Evolutionary conservation across 108 stramenopile species (phyloP).

Genomic region (Discostella stelligeroides): DNA sequence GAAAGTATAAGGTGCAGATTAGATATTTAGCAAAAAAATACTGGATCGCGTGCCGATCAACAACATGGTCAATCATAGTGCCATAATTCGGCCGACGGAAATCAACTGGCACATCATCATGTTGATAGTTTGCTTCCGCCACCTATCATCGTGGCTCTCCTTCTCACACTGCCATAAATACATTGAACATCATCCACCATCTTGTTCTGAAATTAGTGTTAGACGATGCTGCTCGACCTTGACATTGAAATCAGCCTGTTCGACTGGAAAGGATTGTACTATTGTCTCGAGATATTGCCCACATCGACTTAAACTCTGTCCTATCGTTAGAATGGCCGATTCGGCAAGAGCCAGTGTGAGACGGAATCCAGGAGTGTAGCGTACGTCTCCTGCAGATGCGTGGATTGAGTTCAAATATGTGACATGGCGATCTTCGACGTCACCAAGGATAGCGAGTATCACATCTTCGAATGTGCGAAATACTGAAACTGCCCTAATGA

Average conservation of each 20-base stretch:
- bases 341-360: constrained; percentile 22
- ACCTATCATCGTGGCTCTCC: too few species aligned
- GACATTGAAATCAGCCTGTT: neutral
- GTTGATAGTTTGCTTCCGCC: too few species aligned
- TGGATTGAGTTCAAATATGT: constrained; percentile 11
- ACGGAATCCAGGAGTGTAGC: constrained; percentile 27
- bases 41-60: too few species aligned
- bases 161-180: too few species aligned
- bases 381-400: constrained; percentile 8
- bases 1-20: too few species aligned
- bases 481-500: constrained; percentile 17
- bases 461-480: constrained; percentile 29
- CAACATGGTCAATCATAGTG: too few species aligned
- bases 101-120: too few species aligned
- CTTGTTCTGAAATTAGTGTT: too few species aligned
- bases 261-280: constrained; percentile 14
- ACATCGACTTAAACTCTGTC: constrained; percentile 7
- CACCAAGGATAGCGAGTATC: constrained; percentile 9
- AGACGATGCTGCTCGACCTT: too few species aligned
- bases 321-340: constrained; percentile 11
- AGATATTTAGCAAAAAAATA: too few species aligned
- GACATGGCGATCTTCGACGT: constrained; percentile 17
- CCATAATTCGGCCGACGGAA: too few species aligned
- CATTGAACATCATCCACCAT: too few species aligned
- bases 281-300: constrained; percentile 22